Evolutionary conservation across 2,329 filamentous ascomycete genomes (phyloP).

Genomic region (Chaetothyriales sp.): DNA sequence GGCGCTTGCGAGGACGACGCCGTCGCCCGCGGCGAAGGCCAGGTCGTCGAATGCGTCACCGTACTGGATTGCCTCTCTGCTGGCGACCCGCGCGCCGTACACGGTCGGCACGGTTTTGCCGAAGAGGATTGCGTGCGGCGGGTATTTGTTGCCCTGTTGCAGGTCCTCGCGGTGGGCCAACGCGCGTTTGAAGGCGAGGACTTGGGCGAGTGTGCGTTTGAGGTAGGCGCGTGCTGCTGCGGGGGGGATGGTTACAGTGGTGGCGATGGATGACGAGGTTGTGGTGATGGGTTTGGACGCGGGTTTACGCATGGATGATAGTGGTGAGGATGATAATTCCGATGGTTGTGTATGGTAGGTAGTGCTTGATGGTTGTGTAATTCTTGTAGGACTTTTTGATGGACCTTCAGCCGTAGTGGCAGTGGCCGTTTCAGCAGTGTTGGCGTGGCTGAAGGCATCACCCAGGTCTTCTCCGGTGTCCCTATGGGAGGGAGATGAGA

Average conservation of each 20-base stretch:
- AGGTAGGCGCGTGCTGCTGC: constrained; percentile 54
- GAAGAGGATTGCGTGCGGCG: constrained; percentile 71
- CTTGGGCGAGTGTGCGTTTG: constrained; percentile 55
- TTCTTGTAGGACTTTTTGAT: no score
- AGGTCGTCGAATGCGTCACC: constrained; percentile 75
- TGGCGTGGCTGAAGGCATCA: no score
- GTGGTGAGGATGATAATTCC: constrained; percentile 6
- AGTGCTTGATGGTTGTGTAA: no score
- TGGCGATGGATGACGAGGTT: constrained; percentile 18
- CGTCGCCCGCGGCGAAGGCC: constrained; percentile 75
- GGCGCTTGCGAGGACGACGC: constrained; percentile 72
- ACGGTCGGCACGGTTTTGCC: constrained; percentile 78
- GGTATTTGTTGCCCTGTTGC: constrained; percentile 57
- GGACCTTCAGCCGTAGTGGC: no score
- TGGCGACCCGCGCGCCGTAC: constrained; percentile 61
- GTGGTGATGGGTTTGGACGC: constrained; percentile 7
- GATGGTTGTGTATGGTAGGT: no score
- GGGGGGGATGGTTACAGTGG: constrained; percentile 38
- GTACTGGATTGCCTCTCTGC: constrained; percentile 58
- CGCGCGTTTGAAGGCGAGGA: constrained; percentile 62
- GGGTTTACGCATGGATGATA: constrained; percentile 17
- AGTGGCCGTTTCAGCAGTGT: no score
- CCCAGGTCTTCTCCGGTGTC: no score
- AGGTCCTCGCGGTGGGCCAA: constrained; percentile 49
- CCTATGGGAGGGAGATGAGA: no score